Evolutionary conservation across 2,329 filamentous ascomycete genomes (phyloP).

Genomic region (Karstenula rhodostoma): DNA sequence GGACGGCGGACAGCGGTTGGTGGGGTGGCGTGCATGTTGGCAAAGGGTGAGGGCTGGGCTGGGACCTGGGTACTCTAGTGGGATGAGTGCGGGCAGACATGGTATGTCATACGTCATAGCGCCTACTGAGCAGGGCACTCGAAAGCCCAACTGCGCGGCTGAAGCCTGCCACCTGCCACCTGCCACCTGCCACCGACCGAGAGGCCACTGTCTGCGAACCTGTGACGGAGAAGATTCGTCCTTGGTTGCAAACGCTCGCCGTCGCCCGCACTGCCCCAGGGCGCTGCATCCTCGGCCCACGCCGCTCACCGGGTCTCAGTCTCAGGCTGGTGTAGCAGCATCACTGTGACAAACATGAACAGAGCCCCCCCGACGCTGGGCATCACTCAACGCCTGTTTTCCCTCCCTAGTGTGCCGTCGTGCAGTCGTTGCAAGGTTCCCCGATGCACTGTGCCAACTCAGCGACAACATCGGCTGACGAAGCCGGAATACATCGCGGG

Average conservation of each 20-base stretch:
- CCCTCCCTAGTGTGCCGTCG: neutral
- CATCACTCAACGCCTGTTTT: constrained; percentile 11
- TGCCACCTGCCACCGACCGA: neutral
- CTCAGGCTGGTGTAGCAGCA: constrained; percentile 8
- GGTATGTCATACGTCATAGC: constrained; percentile 26
- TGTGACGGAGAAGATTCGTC: constrained; percentile 3
- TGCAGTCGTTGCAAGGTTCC: constrained; percentile 19
- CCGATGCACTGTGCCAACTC: constrained; percentile 32
- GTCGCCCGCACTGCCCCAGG: constrained; percentile 12
- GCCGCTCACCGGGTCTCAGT: constrained; percentile 16
- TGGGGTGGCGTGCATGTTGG: constrained; percentile 32
- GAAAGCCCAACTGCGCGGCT: constrained; percentile 5
- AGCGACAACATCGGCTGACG: constrained; percentile 22
- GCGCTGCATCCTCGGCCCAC: neutral
- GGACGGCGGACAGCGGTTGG: constrained; percentile 4
- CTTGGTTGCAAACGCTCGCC: constrained; percentile 2
- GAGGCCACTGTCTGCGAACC: neutral
- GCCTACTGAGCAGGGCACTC: constrained; percentile 9
- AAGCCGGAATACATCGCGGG: constrained; percentile 12
- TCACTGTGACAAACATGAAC: neutral
- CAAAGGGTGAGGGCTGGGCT: constrained; percentile 26
- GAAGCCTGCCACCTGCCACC: no score
- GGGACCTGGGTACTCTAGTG: constrained; percentile 16
- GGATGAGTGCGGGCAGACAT: constrained; percentile 12
- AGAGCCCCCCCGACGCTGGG: neutral